Base-by-base conservation (phyloP, 768 basidiomycete species). In the Boletus subcaerulescens region DNA sequence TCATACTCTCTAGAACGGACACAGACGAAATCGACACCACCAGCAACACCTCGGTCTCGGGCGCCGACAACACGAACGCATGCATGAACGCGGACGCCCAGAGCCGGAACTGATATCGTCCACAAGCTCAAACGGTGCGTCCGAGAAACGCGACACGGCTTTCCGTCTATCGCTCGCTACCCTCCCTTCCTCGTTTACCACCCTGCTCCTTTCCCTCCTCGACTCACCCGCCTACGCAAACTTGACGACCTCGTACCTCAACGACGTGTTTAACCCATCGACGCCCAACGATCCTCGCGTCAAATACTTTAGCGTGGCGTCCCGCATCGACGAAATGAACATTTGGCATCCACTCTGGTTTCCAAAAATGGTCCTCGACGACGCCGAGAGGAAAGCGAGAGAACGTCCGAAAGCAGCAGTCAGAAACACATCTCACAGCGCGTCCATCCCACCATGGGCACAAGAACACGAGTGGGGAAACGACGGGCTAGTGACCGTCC, bases 201-300 rank as follows among this genome's bases (percentile, higher is more conserved):
- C 90, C 2, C 83, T 94, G 59, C 77, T 99, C 32, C 81, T 98
- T 15, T 87, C 89, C 44, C 74, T 95, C 51, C 82, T 98, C 60
- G 97, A 99, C 76, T 94, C 94, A 0, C 97, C 97, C 2, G 97
- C 97, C 0, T 99, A 98, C 70, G 86, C 90, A 8, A 96, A 97
- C 66, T 80, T 99, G 47, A 96, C 93, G 6, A 87, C 95, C 2
- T 69, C 80, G 5, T 98, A 88, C 67, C 79, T 97, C 38, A 86
- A 84, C 56, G 75, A 83, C 38, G 75, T 83, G 0, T 96, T 96
- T 78, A 98, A 89, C 76, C 96, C 85, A 3, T 71, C 74, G 24
- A 92, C 87, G 0, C 93, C 93, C 0, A 76, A 95, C 61, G 82
- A 86, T 59, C 84, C 87, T 2, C 74, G 76, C 39, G 93, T 98